These are phyloP conservation scores for Canna indica DNA, from an alignment of 176 grass and related monocot species.

Conservation along the genomic window DNA sequence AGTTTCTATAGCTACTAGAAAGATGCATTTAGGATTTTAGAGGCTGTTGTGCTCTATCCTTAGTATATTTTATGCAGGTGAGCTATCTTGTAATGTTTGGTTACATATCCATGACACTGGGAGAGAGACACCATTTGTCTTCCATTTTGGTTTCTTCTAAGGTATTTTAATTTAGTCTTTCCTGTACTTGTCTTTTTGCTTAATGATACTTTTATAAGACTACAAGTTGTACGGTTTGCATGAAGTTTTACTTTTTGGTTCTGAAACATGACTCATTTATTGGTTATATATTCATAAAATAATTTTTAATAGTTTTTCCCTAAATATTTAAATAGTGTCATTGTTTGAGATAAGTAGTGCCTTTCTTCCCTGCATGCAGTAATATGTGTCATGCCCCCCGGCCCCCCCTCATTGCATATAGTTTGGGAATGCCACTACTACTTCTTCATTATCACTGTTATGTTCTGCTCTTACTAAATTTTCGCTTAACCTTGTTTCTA, in stretches of 20 bases:
- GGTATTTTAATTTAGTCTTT: constrained; percentile 36
- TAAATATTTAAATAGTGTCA: too few species aligned
- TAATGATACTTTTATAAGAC: not conserved
- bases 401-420: too few species aligned
- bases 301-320: too few species aligned
- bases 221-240: not conserved
- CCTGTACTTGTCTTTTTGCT: not conserved
- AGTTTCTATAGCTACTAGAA: not conserved
- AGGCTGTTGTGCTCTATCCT: constrained; percentile 21
- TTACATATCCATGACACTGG: constrained; percentile 91
- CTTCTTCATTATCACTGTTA: too few species aligned
- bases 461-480: too few species aligned
- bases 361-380: too few species aligned
- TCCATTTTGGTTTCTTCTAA: constrained; percentile 84
- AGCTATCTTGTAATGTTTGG: constrained; percentile 98
- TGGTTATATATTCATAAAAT: too few species aligned
- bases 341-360: too few species aligned
- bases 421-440: too few species aligned
- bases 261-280: not conserved
- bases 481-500: too few species aligned
- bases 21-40: constrained; percentile 8
- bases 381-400: too few species aligned
- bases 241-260: not conserved
- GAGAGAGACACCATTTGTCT: constrained; percentile 47
- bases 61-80: constrained; percentile 56